These are phyloP conservation scores for Clarireedia homoeocarpa DNA, from an alignment of 2,329 filamentous ascomycete genomes.

Conservation along the genomic window DNA sequence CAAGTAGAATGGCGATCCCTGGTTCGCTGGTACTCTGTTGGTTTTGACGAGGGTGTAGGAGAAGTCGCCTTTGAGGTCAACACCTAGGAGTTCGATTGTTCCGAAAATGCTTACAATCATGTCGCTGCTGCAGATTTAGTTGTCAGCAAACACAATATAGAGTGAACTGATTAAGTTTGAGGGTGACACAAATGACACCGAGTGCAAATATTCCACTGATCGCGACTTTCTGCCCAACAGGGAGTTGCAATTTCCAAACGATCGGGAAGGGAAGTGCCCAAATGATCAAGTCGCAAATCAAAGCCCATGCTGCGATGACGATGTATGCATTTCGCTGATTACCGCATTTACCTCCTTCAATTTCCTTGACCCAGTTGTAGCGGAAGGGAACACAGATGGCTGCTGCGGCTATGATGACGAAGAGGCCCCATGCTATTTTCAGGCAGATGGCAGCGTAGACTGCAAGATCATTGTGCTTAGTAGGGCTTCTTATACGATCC, in stretches of 20 bases:
- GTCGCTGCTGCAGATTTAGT: neutral
- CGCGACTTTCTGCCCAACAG: neutral
- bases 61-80: neutral
- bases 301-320: neutral
- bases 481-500: no score
- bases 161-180: no score
- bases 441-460: neutral
- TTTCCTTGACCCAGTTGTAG: neutral
- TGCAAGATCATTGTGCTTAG: neutral
- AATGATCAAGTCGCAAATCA: constrained; percentile 1
- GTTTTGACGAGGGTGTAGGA: neutral
- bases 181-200: neutral
- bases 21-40: neutral
- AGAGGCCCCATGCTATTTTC: neutral
- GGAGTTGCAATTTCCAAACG: neutral
- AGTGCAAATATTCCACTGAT: constrained; percentile 7
- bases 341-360: neutral
- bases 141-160: neutral
- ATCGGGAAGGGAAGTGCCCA: neutral
- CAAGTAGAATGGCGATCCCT: neutral
- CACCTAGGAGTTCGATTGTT: neutral
- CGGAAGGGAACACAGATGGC: neutral
- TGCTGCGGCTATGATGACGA: neutral
- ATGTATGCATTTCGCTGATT: neutral
- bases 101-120: neutral